A percentile compares a stretch with the other conserved stretches of the same genome.
Conservation (phyloP, 495 filamentous ascomycete genomes). For the Tuber calosporum region DNA sequence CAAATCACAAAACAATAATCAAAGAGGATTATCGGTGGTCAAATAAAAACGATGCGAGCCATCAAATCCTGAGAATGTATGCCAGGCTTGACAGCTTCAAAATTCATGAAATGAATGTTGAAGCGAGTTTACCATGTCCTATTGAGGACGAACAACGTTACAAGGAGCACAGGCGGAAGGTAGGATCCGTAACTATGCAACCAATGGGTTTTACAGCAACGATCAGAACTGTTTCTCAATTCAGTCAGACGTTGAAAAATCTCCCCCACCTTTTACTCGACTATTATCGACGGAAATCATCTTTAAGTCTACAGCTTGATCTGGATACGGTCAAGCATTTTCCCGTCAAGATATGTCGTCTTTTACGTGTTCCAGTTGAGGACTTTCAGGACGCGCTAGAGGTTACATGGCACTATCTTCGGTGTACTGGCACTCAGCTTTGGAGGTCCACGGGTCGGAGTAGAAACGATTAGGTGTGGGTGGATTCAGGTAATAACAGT, state of each 20-base stretch:
- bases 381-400: too few relatives aligned
- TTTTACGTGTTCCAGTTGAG: background rate
- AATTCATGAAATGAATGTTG: background rate
- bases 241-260: background rate
- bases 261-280: background rate
- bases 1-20: background rate
- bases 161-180: background rate
- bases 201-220: background rate
- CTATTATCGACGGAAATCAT: background rate
- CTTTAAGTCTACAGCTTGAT: background rate
- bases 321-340: background rate
- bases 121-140: background rate
- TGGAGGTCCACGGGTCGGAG: too few relatives aligned
- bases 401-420: too few relatives aligned
- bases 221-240: background rate
- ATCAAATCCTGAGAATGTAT: conserved; percentile 2
- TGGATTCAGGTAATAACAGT: too few relatives aligned
- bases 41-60: background rate
- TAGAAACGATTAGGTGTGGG: too few relatives aligned
- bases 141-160: background rate
- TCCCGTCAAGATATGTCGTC: too few relatives aligned
- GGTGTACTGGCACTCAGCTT: too few relatives aligned
- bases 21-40: background rate
- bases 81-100: background rate
- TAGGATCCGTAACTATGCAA: background rate